Conservation (phyloP, 192 early-diverging fungal species). For the Podila minutissima region DNA sequence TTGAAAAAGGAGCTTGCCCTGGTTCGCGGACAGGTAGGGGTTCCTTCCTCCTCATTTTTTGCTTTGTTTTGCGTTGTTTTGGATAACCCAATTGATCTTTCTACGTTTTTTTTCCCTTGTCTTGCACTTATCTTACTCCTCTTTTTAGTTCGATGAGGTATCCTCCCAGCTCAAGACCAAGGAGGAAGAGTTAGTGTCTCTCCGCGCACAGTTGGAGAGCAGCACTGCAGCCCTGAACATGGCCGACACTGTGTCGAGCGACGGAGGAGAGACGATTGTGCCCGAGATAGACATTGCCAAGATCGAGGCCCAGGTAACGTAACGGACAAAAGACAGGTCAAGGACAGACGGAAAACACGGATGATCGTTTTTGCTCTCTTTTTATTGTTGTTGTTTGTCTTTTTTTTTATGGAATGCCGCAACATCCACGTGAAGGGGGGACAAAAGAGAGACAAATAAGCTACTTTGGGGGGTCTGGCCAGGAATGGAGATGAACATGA, state of each 20-base stretch:
- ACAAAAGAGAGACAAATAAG: not conserved
- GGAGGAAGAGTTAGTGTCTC: constrained; percentile 35
- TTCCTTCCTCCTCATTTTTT: too few relatives aligned
- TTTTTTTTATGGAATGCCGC: not conserved
- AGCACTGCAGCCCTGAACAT: constrained; percentile 30
- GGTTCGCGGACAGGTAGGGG: constrained; percentile 39
- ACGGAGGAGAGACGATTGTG: constrained; percentile 47
- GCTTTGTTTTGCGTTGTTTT: too few relatives aligned
- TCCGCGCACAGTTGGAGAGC: constrained; percentile 27
- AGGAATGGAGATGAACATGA: too few relatives aligned
- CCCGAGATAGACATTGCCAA: constrained; percentile 48
- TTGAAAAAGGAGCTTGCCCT: constrained; percentile 43
- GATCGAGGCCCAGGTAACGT: constrained; percentile 46
- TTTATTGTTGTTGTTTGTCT: constrained; percentile 3
- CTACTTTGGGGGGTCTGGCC: too few relatives aligned
- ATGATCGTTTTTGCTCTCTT: not conserved
- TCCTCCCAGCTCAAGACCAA: constrained; percentile 25
- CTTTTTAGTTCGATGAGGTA: constrained; percentile 34
- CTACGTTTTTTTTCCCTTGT: not conserved
- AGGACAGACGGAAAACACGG: not conserved
- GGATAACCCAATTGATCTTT: too few relatives aligned
- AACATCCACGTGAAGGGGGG: not conserved
- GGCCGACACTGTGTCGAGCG: constrained; percentile 49
- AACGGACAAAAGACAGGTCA: too few relatives aligned
- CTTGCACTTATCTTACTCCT: not conserved